Percentiles rank a stretch among this genome's conserved stretches.
phyloP scores from a whole-genome alignment of 768 basidiomycete genomes.

The Daedaleopsis sinensis region DNA sequence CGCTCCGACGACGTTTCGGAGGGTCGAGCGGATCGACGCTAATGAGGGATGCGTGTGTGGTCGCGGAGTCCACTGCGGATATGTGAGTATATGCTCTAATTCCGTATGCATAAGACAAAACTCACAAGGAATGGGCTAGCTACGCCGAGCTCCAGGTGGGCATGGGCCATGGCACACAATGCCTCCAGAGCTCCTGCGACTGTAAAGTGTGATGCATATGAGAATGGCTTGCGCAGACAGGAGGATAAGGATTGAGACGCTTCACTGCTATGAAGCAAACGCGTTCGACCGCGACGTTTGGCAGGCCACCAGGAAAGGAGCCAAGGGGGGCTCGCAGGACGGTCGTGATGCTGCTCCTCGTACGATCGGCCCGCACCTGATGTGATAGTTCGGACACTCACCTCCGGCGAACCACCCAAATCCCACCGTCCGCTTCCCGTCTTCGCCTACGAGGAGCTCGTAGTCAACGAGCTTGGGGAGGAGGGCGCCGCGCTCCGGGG shows the following conservation, averaged over 20 bases:
- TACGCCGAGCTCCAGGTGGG: constrained; percentile 76
- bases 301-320: neutral
- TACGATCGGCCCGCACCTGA: neutral
- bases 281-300: neutral
- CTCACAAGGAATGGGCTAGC: constrained; percentile 83
- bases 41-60: constrained; percentile 75
- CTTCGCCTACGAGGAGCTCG: constrained; percentile 68
- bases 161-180: constrained; percentile 74
- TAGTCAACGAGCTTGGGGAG: constrained; percentile 77
- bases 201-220: constrained; percentile 30
- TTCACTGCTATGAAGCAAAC: neutral
- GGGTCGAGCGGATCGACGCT: constrained; percentile 50
- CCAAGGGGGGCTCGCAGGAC: too few relatives aligned
- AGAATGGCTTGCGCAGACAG: neutral
- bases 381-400: constrained; percentile 37
- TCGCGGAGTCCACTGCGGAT: constrained; percentile 70
- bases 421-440: constrained; percentile 79
- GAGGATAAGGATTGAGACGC: neutral
- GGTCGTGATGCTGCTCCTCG: neutral
- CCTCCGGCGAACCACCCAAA: constrained; percentile 95
- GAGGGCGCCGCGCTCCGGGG: constrained; percentile 13
- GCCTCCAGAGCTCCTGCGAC: constrained; percentile 88
- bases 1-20: constrained; percentile 57
- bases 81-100: neutral
- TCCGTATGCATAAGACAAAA: constrained; percentile 10